A percentile compares a stretch with the other conserved stretches of the same genome.
phyloP scores from a whole-genome alignment of 306 rosid genomes.

The Cajanus cajan region DNA sequence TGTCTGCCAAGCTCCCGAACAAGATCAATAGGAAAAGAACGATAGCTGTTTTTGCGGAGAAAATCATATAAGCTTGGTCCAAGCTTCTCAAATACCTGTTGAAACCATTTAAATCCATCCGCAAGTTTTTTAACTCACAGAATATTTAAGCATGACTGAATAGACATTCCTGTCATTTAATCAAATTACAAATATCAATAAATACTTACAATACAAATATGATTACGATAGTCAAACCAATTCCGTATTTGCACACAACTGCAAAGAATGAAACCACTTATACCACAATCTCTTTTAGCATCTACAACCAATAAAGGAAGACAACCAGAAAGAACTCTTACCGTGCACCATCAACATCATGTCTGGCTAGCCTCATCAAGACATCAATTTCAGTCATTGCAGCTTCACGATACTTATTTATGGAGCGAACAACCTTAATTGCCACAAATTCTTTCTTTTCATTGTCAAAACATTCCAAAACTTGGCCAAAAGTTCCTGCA shows the following conservation, averaged over 20 bases:
- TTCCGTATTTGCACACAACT: constrained; percentile 96
- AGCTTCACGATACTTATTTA: constrained; percentile 71
- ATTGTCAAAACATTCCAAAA: constrained; percentile 69
- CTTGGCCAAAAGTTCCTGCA: constrained; percentile 86
- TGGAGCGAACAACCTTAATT: constrained; percentile 68
- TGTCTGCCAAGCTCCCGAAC: constrained; percentile 93
- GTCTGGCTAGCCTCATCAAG: constrained; percentile 61
- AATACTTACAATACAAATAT: constrained; percentile 89
- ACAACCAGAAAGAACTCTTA: constrained; percentile 42
- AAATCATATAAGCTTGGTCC: constrained; percentile 93
- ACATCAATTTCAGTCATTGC: constrained; percentile 84
- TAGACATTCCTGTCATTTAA: constrained; percentile 53
- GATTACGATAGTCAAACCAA: constrained; percentile 96
- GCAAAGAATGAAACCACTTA: constrained; percentile 78
- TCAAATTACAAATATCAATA: constrained; percentile 58
- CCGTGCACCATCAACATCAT: constrained; percentile 67
- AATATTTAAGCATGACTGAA: constrained; percentile 66
- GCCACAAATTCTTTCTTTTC: constrained; percentile 76
- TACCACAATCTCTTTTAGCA: constrained; percentile 53
- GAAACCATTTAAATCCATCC: constrained; percentile 84
- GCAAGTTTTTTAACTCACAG: constrained; percentile 76
- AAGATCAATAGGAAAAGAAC: constrained; percentile 89
- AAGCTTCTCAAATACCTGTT: constrained; percentile 95
- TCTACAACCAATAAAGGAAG: constrained; percentile 36
- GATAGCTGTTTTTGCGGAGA: constrained; percentile 90